These are phyloP conservation scores for Oryza glaberrima DNA, from an alignment of 176 grass and related monocot species.

Conservation along the genomic window DNA sequence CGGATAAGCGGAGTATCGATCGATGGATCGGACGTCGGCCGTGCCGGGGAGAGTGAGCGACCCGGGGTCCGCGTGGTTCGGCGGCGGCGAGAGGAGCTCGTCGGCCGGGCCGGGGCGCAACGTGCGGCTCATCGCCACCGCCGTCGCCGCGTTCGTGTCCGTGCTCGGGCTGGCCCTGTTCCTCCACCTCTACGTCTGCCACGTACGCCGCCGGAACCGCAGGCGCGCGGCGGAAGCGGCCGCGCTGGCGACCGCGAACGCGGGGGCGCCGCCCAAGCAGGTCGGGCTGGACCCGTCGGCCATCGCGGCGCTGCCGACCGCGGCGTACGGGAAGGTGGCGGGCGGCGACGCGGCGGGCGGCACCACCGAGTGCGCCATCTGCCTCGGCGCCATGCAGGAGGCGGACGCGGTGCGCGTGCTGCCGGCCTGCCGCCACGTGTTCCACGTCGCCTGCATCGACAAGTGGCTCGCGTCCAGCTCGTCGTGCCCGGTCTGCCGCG, in stretches of 20 bases:
- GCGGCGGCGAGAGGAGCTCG: slow-evolving; percentile 8
- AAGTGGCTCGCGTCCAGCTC: slow-evolving; percentile 61
- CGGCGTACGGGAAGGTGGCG: slow-evolving; percentile 1
- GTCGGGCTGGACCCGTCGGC: slow-evolving; percentile 48
- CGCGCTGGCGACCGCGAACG: neutral
- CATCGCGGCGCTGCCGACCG: slow-evolving; percentile 56
- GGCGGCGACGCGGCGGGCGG: neutral
- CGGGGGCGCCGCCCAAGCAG: neutral
- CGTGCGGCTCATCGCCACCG: slow-evolving; percentile 41
- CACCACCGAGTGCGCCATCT: slow-evolving; percentile 56
- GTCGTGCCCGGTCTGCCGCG: slow-evolving; percentile 63
- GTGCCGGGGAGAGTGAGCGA: slow-evolving; percentile 48
- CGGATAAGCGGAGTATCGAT: too few relatives aligned
- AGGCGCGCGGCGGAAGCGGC: neutral
- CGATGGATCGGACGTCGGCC: neutral
- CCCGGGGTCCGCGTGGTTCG: slow-evolving; percentile 65
- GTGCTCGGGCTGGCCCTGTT: slow-evolving; percentile 52
- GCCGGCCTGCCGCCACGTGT: slow-evolving; percentile 55
- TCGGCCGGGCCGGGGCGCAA: slow-evolving; percentile 5
- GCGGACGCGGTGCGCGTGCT: slow-evolving; percentile 51
- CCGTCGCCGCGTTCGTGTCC: slow-evolving; percentile 46
- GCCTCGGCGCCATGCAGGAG: slow-evolving; percentile 51
- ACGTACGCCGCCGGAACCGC: slow-evolving; percentile 44
- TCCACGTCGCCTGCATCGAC: slow-evolving; percentile 65
- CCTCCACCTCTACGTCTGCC: slow-evolving; percentile 63